Percentiles rank a stretch among this genome's conserved stretches.
phyloP scores from a whole-genome alignment of 1,284 basidiomycete species.

The Cryptococcus deneoformans region DNA sequence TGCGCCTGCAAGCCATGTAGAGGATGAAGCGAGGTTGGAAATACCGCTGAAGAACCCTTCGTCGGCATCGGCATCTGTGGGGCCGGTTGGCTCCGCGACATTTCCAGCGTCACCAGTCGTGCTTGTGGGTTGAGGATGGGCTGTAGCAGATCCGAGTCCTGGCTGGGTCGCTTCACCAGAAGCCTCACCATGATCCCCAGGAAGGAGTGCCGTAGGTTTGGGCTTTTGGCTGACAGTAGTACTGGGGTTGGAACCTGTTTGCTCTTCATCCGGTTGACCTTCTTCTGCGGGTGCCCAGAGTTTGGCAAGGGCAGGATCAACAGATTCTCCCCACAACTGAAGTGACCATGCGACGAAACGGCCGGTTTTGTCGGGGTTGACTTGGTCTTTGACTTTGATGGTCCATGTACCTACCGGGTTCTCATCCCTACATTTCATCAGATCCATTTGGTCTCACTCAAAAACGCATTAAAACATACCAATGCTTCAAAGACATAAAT shows the following conservation, averaged over 20 bases:
- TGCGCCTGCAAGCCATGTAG: constrained; percentile 82
- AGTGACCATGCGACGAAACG: constrained; percentile 89
- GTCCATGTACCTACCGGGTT: constrained; percentile 91
- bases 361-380: constrained; percentile 62
- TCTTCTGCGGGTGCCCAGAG: constrained; percentile 55
- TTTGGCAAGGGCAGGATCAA: constrained; percentile 67
- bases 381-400: constrained; percentile 76
- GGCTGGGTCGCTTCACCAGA: constrained; percentile 41
- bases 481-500: constrained; percentile 98
- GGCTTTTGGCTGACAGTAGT: constrained; percentile 56
- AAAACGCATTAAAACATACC: constrained; percentile 57
- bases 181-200: constrained; percentile 70
- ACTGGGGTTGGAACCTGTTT: constrained; percentile 51
- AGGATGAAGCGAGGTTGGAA: constrained; percentile 67
- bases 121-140: constrained; percentile 11
- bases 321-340: constrained; percentile 87
- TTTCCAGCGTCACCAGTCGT: constrained; percentile 7
- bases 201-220: constrained; percentile 86
- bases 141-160: constrained; percentile 25
- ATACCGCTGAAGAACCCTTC: constrained; percentile 85
- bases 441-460: background rate
- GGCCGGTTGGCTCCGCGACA: constrained; percentile 16
- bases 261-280: constrained; percentile 48
- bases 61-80: constrained; percentile 52
- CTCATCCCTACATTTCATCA: constrained; percentile 69